Conservation (phyloP, 2,329 filamentous ascomycete genomes). For the Beauveria brongniartii region DNA sequence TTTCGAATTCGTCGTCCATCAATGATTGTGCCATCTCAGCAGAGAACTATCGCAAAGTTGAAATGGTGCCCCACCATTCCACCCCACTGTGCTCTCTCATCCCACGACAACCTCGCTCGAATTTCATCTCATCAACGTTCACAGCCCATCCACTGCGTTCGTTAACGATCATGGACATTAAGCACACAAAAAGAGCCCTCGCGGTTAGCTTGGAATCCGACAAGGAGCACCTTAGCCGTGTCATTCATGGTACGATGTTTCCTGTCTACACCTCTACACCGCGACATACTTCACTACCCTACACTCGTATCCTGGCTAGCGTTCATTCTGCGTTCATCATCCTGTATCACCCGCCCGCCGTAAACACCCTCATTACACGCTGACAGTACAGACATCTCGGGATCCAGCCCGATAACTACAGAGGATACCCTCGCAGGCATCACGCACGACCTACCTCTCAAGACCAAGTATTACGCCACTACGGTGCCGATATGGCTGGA, state of each 20-base stretch:
- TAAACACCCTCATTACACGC: background rate
- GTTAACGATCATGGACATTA: conserved; percentile 24
- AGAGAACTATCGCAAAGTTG: background rate
- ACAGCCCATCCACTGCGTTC: background rate
- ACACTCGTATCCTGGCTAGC: background rate
- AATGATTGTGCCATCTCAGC: no score
- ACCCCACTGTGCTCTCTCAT: background rate
- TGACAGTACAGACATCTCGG: conserved; percentile 41
- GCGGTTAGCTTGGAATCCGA: conserved; percentile 45
- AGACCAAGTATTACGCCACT: conserved; percentile 54
- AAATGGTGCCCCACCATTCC: background rate
- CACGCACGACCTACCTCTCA: conserved; percentile 47
- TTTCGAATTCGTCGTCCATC: no score
- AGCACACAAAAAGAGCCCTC: conserved; percentile 48
- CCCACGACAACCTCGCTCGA: background rate
- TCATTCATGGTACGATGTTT: conserved; percentile 44
- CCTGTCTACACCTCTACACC: no score
- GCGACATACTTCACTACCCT: background rate
- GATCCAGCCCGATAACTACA: conserved; percentile 31
- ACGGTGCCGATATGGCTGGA: conserved; percentile 61
- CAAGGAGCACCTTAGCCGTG: conserved; percentile 35
- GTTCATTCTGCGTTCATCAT: no score
- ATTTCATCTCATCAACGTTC: background rate
- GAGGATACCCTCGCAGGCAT: conserved; percentile 46
- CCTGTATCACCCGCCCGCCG: background rate